Evolutionary conservation across 2,329 filamentous ascomycete species (phyloP).

Genomic region (Xylaria digitata): DNA sequence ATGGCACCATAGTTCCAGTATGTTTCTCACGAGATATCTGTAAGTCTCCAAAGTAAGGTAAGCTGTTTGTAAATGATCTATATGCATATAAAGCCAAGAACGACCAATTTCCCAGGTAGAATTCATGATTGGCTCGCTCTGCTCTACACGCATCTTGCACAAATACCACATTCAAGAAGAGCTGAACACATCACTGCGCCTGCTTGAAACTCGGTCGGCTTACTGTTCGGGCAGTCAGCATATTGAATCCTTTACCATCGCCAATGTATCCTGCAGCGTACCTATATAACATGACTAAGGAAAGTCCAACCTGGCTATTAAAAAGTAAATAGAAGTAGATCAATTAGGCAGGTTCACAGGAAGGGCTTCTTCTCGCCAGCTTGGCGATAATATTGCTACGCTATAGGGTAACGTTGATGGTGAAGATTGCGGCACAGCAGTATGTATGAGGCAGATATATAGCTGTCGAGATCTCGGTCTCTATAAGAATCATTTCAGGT

Average conservation of each 20-base stretch:
- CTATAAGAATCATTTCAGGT: background rate
- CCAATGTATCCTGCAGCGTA: constrained; percentile 2
- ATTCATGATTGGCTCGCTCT: background rate
- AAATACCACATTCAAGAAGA: background rate
- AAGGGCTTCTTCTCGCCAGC: background rate
- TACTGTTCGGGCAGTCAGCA: constrained; percentile 16
- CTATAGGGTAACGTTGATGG: background rate
- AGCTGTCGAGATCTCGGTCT: background rate
- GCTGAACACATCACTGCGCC: background rate
- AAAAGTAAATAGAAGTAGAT: background rate
- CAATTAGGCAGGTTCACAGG: background rate
- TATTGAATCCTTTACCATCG: background rate
- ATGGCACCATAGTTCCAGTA: too few relatives aligned
- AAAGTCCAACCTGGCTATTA: background rate
- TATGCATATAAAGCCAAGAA: background rate
- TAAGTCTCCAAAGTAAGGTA: too few relatives aligned
- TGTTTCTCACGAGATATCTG: too few relatives aligned
- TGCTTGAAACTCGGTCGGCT: background rate
- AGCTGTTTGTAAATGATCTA: too few relatives aligned
- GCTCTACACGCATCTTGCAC: background rate
- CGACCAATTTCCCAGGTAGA: background rate
- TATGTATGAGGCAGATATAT: background rate
- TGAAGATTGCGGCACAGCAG: background rate
- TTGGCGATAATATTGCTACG: background rate
- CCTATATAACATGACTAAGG: background rate